A percentile compares a stretch with the other conserved stretches of the same genome.
Conservation (phyloP, 257 asterid genomes). For the Orobanche coerulescens region DNA sequence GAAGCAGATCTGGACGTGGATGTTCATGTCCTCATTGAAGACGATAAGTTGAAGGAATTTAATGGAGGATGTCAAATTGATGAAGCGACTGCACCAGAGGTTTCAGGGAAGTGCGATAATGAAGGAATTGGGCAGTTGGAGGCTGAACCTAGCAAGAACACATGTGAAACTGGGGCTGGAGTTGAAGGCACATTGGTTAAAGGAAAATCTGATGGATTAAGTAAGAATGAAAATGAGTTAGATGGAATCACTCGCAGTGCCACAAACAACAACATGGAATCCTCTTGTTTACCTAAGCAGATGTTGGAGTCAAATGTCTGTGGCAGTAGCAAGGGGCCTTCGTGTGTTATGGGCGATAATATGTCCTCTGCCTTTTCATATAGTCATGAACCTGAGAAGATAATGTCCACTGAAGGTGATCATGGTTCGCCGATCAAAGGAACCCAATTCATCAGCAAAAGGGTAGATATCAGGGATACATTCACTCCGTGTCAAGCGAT, state of each 20-base stretch:
- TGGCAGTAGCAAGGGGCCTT: conserved; percentile 25
- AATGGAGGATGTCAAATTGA: conserved; percentile 22
- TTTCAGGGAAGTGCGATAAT: conserved; percentile 26
- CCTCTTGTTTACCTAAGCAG: conserved; percentile 25
- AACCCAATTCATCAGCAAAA: conserved; percentile 27
- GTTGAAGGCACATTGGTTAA: conserved; percentile 23
- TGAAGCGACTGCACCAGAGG: conserved; percentile 20
- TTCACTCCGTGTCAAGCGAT: conserved; percentile 25
- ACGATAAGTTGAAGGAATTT: conserved; percentile 24
- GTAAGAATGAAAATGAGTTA: conserved; percentile 29
- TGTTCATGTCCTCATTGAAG: conserved; percentile 22
- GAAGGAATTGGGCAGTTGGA: conserved; percentile 28
- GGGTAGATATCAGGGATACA: conserved; percentile 30
- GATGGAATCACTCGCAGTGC: conserved; percentile 13
- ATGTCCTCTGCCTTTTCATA: conserved; percentile 21
- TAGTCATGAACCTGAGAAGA: conserved; percentile 28
- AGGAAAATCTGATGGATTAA: conserved; percentile 26
- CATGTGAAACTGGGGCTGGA: conserved; percentile 25
- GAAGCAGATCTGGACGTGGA: conserved; percentile 26
- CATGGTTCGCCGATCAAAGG: conserved; percentile 20
- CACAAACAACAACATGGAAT: conserved; percentile 16
- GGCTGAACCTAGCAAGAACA: conserved; percentile 21
- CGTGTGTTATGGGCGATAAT: conserved; percentile 22
- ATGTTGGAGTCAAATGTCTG: conserved; percentile 26
- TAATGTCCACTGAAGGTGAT: conserved; percentile 6